A percentile compares a stretch with the other conserved stretches of the same genome.
Evolutionary conservation across 805 yeast species (phyloP).

Genomic region (Myxozyma neotropica): DNA sequence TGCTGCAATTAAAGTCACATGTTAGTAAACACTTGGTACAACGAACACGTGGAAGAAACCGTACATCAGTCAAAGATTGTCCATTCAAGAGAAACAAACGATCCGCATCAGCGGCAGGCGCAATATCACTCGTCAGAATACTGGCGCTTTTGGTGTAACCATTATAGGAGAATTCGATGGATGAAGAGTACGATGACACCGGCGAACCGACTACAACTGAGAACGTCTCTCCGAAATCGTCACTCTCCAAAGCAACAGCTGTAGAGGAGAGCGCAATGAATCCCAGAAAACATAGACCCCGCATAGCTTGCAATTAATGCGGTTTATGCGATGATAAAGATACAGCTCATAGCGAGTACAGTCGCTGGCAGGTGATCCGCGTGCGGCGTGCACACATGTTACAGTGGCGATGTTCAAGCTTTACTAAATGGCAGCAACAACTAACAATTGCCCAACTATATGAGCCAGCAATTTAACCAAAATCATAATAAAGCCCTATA

Average conservation of each 20-base stretch:
- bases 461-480: too few species aligned
- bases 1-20: not conserved
- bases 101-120: not conserved
- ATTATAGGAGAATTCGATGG: conserved; percentile 6
- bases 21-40: not conserved
- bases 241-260: not conserved
- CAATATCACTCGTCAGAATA: not conserved
- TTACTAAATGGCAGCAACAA: too few species aligned
- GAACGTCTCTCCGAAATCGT: not conserved
- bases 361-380: too few species aligned
- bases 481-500: not conserved
- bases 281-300: not conserved
- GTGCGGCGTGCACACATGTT: too few species aligned
- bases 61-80: conserved; percentile 15
- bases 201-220: conserved; percentile 6
- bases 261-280: not conserved
- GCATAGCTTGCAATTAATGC: too few species aligned
- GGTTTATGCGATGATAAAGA: too few species aligned
- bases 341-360: too few species aligned
- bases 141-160: conserved; percentile 5
- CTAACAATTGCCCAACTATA: too few species aligned
- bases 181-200: not conserved
- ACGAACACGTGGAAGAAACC: too few species aligned
- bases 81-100: conserved; percentile 7
- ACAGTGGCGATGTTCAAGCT: too few species aligned